Conservation (phyloP, 768 basidiomycete species). For the Suillus clintonianus region DNA sequence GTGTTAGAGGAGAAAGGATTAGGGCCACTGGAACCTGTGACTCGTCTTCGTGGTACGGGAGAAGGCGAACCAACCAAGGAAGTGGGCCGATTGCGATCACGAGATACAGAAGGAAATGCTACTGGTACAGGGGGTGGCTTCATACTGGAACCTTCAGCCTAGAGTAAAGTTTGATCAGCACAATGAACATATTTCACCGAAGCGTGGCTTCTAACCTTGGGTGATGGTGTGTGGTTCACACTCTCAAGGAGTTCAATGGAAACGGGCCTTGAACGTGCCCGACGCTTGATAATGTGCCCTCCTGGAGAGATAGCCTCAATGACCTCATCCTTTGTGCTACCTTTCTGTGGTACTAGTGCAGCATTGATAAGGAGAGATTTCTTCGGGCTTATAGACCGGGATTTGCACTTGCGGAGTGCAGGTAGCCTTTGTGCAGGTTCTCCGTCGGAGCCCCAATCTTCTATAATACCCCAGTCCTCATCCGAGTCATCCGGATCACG, state of each 20-base stretch:
- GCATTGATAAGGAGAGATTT: conserved; percentile 22
- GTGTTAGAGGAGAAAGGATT: conserved; percentile 26
- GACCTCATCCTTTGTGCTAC: conserved; percentile 55
- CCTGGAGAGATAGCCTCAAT: conserved; percentile 74
- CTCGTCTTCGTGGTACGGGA: conserved; percentile 55
- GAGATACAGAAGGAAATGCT: conserved; percentile 41
- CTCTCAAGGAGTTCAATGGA: conserved; percentile 66
- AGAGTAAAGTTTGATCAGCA: background rate
- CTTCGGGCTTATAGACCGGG: conserved; percentile 30
- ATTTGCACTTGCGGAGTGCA: conserved; percentile 27
- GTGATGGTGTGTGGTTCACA: conserved; percentile 45
- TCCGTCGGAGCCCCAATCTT: conserved; percentile 53
- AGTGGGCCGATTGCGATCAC: conserved; percentile 42
- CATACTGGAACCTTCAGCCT: background rate
- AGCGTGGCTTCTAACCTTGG: conserved; percentile 19
- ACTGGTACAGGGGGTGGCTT: conserved; percentile 22
- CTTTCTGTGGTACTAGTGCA: conserved; percentile 34
- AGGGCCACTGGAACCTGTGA: conserved; percentile 40
- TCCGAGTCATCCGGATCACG: conserved; percentile 52
- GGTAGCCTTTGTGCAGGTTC: conserved; percentile 43
- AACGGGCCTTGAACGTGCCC: conserved; percentile 71
- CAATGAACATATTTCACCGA: background rate
- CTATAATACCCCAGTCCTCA: conserved; percentile 44
- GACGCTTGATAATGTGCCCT: conserved; percentile 73
- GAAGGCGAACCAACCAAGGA: conserved; percentile 55